Base-by-base conservation (phyloP, 768 basidiomycete genomes). In the Lactifluus hygrophoroides region DNA sequence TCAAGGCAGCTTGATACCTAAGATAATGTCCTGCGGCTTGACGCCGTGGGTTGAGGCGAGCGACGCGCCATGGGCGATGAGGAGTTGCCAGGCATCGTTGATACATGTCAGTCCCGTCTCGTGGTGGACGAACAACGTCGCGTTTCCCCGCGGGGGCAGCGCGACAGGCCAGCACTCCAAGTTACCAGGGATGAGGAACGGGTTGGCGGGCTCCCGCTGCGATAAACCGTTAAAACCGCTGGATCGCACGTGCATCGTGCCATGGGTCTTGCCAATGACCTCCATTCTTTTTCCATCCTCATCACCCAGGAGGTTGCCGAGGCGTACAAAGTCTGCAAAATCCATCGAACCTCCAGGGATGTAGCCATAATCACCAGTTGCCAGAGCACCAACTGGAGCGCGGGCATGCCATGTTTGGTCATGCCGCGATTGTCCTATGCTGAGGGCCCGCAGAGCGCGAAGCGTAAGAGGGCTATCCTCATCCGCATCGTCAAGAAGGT, bases 91-190 rank as follows among this genome's bases (percentile, higher is more conserved):
- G 5, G 61, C 54, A 30, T 53, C 47, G 17, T 64, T 64, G 51
- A 58, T 54, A 3, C 54, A 63, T 3, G 13, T 42, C 19, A 64
- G 16, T 17, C 34, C 46, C n/a, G 32, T 16, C 54, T 63, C 48
- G 5, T 58, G 57, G 27, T 54, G 53, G 30, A 59, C 54, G 34
- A 63, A 58, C 6, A 59, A 17, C 1, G 57, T 56, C 21, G 61
- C 56, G 14, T 46, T 35, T 25, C 56, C 42, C 8, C 51, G 54
- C 17, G 54, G 61, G 9, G 61, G 49, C 16, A 64, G 28, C 19
- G 51, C 57, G 9, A 64, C 19, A 1, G 54, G 61, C 63, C 63
- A 64, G 40, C 60, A 54, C 42, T 64, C 63, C 46, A 55, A n/a
- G 9, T 48, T 57, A 27, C 43, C 54, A 8, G 56, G 57, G 17